Percentiles rank a stretch among this genome's conserved stretches.
phyloP scores from a whole-genome alignment of 176 grass and related monocot species.

The Aechmea fasciata region DNA sequence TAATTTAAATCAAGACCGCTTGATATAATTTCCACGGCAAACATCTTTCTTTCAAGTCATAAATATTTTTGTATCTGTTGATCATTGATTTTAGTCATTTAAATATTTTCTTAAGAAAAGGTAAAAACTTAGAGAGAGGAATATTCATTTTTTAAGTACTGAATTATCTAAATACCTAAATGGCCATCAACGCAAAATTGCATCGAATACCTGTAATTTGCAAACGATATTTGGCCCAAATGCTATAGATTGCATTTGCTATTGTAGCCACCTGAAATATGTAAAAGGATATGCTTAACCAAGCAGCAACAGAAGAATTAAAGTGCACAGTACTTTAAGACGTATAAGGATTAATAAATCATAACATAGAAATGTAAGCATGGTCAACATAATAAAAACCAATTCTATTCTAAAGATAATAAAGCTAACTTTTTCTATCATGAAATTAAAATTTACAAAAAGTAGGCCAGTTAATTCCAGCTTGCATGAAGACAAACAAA shows the following conservation, averaged over 20 bases:
- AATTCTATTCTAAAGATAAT: too few species aligned
- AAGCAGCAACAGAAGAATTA: background rate
- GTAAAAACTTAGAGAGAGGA: background rate
- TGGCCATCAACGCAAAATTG: background rate
- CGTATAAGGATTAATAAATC: too few species aligned
- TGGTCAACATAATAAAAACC: background rate
- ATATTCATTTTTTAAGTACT: background rate
- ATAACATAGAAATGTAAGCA: slow-evolving; percentile 1
- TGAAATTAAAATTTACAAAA: too few species aligned
- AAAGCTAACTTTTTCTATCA: too few species aligned
- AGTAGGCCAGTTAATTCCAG: too few species aligned
- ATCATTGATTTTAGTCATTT: background rate
- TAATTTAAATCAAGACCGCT: too few species aligned
- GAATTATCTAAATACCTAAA: background rate
- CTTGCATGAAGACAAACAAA: too few species aligned
- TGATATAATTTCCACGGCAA: too few species aligned
- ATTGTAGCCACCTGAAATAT: slow-evolving; percentile 56
- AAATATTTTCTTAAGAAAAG: slow-evolving; percentile 1
- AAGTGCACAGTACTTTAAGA: too few species aligned
- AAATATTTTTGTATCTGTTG: background rate
- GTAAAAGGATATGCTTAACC: background rate
- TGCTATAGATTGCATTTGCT: slow-evolving; percentile 74
- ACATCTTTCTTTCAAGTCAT: too few species aligned
- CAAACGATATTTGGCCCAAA: slow-evolving; percentile 94
- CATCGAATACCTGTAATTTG: slow-evolving; percentile 66